phyloP scores from a whole-genome alignment of 371 early-diverging fungal species.

The Mortierella sp. region DNA sequence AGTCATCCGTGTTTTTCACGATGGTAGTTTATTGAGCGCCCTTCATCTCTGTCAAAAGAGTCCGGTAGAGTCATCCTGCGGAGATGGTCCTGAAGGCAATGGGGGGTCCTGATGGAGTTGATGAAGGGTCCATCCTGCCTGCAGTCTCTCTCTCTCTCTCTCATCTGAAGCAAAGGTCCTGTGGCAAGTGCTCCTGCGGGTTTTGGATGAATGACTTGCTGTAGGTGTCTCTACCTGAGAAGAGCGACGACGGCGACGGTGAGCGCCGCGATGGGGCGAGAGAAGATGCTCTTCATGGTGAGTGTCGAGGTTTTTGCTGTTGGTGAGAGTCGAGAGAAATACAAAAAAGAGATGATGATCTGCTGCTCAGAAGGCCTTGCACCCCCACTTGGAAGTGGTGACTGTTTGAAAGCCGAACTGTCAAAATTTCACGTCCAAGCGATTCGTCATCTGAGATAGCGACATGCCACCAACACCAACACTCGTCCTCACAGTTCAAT shows the following conservation, averaged over 20 bases:
- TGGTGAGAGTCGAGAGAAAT: background rate
- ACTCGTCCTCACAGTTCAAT: background rate
- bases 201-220: background rate
- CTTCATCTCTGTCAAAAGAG: background rate
- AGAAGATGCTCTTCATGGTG: slow-evolving; percentile 22
- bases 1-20: background rate
- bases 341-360: slow-evolving; percentile 12
- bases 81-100: background rate
- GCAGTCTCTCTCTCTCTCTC: background rate
- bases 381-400: background rate
- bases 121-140: too few species aligned
- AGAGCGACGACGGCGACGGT: slow-evolving; percentile 24
- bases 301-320: background rate
- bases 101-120: background rate
- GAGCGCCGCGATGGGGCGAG: slow-evolving; percentile 18
- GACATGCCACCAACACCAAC: background rate
- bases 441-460: too few species aligned
- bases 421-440: too few species aligned
- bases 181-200: background rate
- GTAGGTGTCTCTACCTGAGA: slow-evolving; percentile 29
- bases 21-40: background rate
- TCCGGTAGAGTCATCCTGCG: background rate
- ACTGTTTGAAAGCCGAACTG: too few species aligned
- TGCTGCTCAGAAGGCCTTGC: background rate
- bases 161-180: too few species aligned